Evolutionary conservation across 345 rosid species (phyloP), one percentile per base, ranked within the genome.

Genomic region (Citrus maxima): DNA sequence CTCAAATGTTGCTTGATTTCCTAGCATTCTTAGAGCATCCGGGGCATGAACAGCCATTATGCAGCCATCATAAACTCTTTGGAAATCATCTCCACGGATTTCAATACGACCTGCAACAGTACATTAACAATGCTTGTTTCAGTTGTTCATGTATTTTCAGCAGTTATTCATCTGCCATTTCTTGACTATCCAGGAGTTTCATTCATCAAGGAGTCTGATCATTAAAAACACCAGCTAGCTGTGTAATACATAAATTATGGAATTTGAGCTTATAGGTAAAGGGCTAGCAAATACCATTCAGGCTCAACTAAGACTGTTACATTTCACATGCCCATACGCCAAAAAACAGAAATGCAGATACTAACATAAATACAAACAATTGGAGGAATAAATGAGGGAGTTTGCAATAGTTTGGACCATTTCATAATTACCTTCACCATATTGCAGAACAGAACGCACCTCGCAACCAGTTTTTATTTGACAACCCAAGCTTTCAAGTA

Each of bases 31-130:
- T 72, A 95, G 66, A 63, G 95, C 91, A 84, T 95, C 97, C 2
- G 99, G 98, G 62, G 93, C 95, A 85, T 92, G 98, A 81, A 82
- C 82, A 40, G 90, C 92, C 70, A 95, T 46, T 63, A 93, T 85
- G 78, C 97, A 89, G 9, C 87, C 81, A n/a, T 77, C 80, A 61
- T 77, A 91, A n/a, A 67, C 80, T 69, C 88, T 95, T 77, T 85
- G 55, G 2, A 82, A 78, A 2, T 86, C 96, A 72, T 93, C 90
- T 78, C 65, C 85, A 81, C 80, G 77, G n/a, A 79, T 71, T 40
- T 93, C 85, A 38, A 80, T 78, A 73, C 95, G 89, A 67, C 88
- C 87, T 90, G 90, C 61, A 67, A 40, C 68, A 54, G 54, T 2
- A 46, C 51, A 46, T 62, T 35, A 19, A 28, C 54, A 30, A 4